Percentiles rank a stretch among this genome's conserved stretches.
These are phyloP conservation scores for Capsella rubella DNA, from an alignment of 441 rosid species.

Conservation along the genomic window DNA sequence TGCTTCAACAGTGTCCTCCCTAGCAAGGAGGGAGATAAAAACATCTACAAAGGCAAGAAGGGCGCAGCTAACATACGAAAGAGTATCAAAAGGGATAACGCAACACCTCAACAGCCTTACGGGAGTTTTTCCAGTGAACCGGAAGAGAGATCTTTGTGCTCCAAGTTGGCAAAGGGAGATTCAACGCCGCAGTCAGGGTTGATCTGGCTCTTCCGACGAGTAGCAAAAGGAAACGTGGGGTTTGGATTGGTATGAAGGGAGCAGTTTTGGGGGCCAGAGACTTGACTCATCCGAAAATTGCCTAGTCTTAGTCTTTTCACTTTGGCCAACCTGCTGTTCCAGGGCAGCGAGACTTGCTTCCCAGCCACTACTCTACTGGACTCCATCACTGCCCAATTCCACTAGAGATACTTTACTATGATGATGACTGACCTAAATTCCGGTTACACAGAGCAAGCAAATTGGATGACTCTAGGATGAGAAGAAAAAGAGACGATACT, in stretches of 20 bases:
- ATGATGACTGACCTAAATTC: neutral
- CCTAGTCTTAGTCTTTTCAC: slow-evolving; percentile 25
- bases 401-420: slow-evolving; percentile 9
- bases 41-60: slow-evolving; percentile 24
- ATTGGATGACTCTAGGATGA: neutral
- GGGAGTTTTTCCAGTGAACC: slow-evolving; percentile 40
- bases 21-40: slow-evolving; percentile 43
- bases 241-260: slow-evolving; percentile 33
- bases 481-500: neutral
- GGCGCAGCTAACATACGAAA: neutral
- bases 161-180: slow-evolving; percentile 48
- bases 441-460: neutral
- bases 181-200: slow-evolving; percentile 58
- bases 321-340: slow-evolving; percentile 43
- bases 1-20: slow-evolving; percentile 50
- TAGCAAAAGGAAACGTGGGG: slow-evolving; percentile 46
- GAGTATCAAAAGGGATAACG: slow-evolving; percentile 36
- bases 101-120: slow-evolving; percentile 58
- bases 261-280: neutral
- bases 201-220: slow-evolving; percentile 50
- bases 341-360: slow-evolving; percentile 45
- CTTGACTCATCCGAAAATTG: slow-evolving; percentile 28
- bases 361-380: slow-evolving; percentile 53
- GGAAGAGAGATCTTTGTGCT: slow-evolving; percentile 47
- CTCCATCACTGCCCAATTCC: slow-evolving; percentile 41